phyloP scores from a whole-genome alignment of 2,329 filamentous ascomycete species.

The Aspergillus pseudoglaucus region DNA sequence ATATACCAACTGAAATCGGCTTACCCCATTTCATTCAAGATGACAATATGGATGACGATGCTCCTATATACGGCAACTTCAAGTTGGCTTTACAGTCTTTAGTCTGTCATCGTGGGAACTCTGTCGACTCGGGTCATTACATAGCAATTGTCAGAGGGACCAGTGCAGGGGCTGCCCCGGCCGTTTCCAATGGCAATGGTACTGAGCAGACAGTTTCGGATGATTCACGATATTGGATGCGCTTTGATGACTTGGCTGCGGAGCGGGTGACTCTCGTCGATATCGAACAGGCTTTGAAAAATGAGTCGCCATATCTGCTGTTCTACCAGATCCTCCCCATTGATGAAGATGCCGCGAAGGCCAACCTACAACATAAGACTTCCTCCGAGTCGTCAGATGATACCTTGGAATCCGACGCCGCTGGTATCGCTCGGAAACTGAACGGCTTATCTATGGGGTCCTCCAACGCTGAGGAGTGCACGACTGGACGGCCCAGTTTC shows the following conservation, averaged over 20 bases:
- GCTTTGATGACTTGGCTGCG: constrained; percentile 78
- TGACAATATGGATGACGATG: constrained; percentile 61
- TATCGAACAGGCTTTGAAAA: constrained; percentile 67
- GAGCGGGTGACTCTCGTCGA: constrained; percentile 69
- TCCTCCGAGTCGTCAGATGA: constrained; percentile 21
- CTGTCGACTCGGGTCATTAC: constrained; percentile 85
- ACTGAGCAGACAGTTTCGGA: constrained; percentile 44
- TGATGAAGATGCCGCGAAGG: constrained; percentile 53
- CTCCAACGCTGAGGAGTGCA: constrained; percentile 13
- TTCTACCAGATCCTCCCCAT: constrained; percentile 95
- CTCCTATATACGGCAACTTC: constrained; percentile 74
- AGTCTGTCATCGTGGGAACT: constrained; percentile 83
- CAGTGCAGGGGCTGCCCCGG: constrained; percentile 33
- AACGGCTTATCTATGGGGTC: constrained; percentile 11
- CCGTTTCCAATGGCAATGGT: constrained; percentile 19
- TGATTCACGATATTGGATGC: constrained; percentile 73
- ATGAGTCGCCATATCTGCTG: constrained; percentile 88
- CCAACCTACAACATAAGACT: constrained; percentile 29
- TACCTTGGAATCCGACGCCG: constrained; percentile 15
- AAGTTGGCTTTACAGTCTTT: constrained; percentile 87
- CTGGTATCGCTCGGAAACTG: constrained; percentile 13
- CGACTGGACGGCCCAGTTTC: constrained; percentile 30
- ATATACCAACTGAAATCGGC: constrained; percentile 78
- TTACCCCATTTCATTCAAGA: constrained; percentile 87
- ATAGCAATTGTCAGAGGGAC: constrained; percentile 75